Conservation (phyloP, 1,284 basidiomycete species). For the Peniophora sp. region DNA sequence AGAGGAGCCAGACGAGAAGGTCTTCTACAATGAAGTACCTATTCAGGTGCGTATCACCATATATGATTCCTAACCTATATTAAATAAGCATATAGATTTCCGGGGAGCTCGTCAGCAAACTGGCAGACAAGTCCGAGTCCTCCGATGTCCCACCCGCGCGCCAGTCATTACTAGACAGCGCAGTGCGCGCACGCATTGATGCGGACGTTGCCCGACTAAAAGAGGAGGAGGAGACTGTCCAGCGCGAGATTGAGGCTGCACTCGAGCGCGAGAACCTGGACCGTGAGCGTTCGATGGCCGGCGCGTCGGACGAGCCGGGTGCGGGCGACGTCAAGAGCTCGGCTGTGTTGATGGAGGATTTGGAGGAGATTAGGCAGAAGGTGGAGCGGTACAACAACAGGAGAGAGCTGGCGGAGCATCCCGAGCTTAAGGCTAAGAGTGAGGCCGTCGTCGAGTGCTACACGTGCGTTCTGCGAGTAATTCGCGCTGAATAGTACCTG, state of each 20-base stretch:
- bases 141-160: slow-evolving; percentile 53
- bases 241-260: slow-evolving; percentile 57
- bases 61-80: background rate
- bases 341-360: slow-evolving; percentile 54
- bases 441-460: slow-evolving; percentile 68
- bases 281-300: slow-evolving; percentile 49
- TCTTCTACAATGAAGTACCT: slow-evolving; percentile 54
- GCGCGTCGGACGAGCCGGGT: slow-evolving; percentile 19
- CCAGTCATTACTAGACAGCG: slow-evolving; percentile 62
- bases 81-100: slow-evolving; percentile 47
- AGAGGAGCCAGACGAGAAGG: slow-evolving; percentile 39
- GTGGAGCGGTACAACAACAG: slow-evolving; percentile 66
- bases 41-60: slow-evolving; percentile 43
- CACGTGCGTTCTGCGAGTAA: slow-evolving; percentile 38
- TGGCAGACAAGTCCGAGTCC: slow-evolving; percentile 54
- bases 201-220: slow-evolving; percentile 39
- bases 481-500: background rate
- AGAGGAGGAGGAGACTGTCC: slow-evolving; percentile 57
- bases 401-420: slow-evolving; percentile 45
- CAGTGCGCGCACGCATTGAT: slow-evolving; percentile 59
- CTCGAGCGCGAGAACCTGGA: slow-evolving; percentile 78
- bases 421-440: slow-evolving; percentile 48
- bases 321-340: slow-evolving; percentile 50
- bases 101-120: slow-evolving; percentile 65
- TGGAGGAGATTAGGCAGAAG: slow-evolving; percentile 64